These are phyloP conservation scores for Eutypa lata DNA, from an alignment of 2,329 filamentous ascomycete genomes.

Conservation along the genomic window DNA sequence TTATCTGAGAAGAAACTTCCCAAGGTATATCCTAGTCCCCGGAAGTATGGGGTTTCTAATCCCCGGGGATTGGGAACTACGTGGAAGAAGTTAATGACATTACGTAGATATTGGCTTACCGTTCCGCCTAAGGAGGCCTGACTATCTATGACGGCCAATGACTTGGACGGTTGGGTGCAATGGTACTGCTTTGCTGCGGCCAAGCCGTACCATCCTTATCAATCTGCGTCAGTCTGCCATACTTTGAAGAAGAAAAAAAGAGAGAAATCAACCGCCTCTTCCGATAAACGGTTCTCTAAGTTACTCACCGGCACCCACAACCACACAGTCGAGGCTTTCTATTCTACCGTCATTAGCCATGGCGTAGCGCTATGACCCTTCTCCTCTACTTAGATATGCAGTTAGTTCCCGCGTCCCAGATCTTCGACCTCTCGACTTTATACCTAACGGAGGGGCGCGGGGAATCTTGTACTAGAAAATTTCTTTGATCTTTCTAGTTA, in stretches of 20 bases:
- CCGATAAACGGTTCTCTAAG: not conserved
- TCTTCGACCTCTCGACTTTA: not conserved
- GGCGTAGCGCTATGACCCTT: conserved; percentile 2
- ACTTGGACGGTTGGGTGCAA: conserved; percentile 54
- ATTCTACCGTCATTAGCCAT: conserved; percentile 23
- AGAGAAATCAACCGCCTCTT: not conserved
- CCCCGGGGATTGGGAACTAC: not conserved
- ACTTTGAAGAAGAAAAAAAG: too few species aligned
- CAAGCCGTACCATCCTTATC: conserved; percentile 51
- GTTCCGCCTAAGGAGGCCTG: conserved; percentile 61
- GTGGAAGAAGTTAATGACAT: not conserved
- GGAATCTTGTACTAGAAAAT: too few species aligned
- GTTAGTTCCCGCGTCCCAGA: not conserved
- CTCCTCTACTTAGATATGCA: not conserved
- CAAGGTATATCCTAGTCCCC: not conserved
- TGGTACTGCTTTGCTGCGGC: conserved; percentile 60
- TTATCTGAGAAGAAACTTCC: not conserved
- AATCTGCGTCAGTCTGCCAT: conserved; percentile 2
- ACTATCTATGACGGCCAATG: conserved; percentile 56
- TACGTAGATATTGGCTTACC: not conserved
- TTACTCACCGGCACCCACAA: conserved; percentile 51
- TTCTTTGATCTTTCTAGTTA: too few species aligned
- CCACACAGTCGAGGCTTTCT: conserved; percentile 45
- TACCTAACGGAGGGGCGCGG: not conserved
- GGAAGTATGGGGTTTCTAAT: not conserved